Conservation (phyloP, 345 rosid genomes). For the Orychophragmus violaceus region DNA sequence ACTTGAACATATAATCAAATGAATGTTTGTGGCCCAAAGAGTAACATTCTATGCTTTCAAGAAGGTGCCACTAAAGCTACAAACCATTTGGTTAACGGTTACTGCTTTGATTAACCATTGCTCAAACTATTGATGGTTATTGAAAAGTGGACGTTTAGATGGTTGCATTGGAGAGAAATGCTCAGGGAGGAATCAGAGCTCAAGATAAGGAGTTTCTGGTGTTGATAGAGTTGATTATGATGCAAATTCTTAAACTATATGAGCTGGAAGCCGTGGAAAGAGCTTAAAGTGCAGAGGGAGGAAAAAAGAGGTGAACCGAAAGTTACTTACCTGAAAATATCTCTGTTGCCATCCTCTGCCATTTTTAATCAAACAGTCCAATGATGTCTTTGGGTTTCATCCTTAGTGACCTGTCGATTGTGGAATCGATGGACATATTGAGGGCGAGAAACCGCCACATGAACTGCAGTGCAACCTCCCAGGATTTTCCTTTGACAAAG, state of each 20-base stretch:
- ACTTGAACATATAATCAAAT: no score
- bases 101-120: background rate
- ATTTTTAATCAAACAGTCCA: constrained; percentile 8
- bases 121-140: background rate
- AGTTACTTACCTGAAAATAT: background rate
- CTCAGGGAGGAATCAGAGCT: constrained; percentile 31
- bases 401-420: constrained; percentile 32
- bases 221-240: constrained; percentile 44
- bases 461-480: background rate
- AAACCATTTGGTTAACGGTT: background rate
- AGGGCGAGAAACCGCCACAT: constrained; percentile 36
- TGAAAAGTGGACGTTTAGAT: background rate
- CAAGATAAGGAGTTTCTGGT: constrained; percentile 37
- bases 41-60: background rate
- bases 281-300: constrained; percentile 48
- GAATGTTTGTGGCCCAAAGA: background rate
- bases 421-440: constrained; percentile 36
- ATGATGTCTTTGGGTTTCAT: background rate
- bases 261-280: constrained; percentile 43
- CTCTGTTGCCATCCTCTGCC: background rate
- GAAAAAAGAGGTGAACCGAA: constrained; percentile 36
- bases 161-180: background rate
- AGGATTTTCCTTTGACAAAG: constrained; percentile 35
- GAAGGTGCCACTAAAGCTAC: background rate
- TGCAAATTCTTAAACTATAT: constrained; percentile 46